Evolutionary conservation across 345 rosid species (phyloP).

Genomic region (Boechera divaricarpa): DNA sequence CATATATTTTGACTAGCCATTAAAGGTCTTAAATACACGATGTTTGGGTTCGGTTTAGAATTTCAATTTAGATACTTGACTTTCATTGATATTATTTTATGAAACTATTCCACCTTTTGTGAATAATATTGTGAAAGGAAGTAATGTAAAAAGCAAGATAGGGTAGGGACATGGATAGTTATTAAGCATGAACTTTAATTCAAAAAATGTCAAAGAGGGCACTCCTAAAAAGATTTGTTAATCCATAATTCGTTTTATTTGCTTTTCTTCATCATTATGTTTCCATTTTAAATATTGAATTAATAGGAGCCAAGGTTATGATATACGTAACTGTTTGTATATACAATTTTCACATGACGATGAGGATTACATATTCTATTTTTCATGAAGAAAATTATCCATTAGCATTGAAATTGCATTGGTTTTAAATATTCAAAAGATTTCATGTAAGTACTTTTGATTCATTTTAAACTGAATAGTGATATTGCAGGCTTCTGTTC

Average conservation of each 20-base stretch:
- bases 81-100: neutral
- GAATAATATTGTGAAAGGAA: neutral
- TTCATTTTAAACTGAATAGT: no score
- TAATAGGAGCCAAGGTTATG: slow-evolving; percentile 5
- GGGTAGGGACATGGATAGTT: slow-evolving; percentile 38
- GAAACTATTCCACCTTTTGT: neutral
- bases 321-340: slow-evolving; percentile 13
- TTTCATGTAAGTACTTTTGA: neutral
- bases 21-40: neutral
- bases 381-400: neutral
- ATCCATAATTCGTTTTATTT: slow-evolving; percentile 29
- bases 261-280: slow-evolving; percentile 38
- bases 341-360: neutral
- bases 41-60: neutral
- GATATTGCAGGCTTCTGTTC: neutral
- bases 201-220: slow-evolving; percentile 37
- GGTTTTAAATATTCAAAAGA: neutral
- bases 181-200: slow-evolving; percentile 45
- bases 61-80: neutral
- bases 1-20: neutral
- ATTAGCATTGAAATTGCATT: neutral
- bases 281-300: neutral
- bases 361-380: no score
- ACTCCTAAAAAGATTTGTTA: slow-evolving; percentile 39
- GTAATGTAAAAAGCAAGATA: slow-evolving; percentile 23